Evolutionary conservation across 495 filamentous ascomycete species (phyloP), one percentile per base, ranked within the genome.

Genomic region (Cryomyces minteri): DNA sequence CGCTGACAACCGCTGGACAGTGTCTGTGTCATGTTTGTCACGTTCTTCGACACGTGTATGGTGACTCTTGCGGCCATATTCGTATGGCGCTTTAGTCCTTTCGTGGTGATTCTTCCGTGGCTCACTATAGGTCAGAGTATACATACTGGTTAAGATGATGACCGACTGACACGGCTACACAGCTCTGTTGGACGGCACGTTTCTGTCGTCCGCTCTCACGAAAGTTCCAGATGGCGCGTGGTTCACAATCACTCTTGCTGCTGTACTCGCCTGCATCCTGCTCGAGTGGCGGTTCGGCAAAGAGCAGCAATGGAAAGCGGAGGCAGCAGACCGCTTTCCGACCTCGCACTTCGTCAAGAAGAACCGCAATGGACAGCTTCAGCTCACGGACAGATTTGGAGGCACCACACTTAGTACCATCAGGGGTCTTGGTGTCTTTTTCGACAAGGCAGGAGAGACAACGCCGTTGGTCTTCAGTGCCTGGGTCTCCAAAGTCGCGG

Each of bases 281-380:
- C 54, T 82, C 36, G 64, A 82, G 7, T 84, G 80, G 79, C 70
- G 80, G 14, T 82, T 70, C 44, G 80, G 80, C 9, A 83, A 84
- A 55, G 74, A 81, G 46, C 70, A 71, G 42, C 80, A 84, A 54
- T 84, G 80, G 80, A 60, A 53, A 6, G 70, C 78, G 8, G 80
- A 84, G 56, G 66, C 63, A 0, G 63, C 67, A 43, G 79, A 84
- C 50, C 66, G 70, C 0, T 64, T 79, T 44, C 62, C 67, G 28
- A 36, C 48, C 4, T 46, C 48, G 9, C 41, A 56, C 10, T 48
- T 58, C 18, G 43, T 58, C 32, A 46, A 18, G n/a, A 12, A 12
- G 4, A 45, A 43, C 41, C n/a, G 43, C 2, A 46, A 49, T 11
- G 54, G 54, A 31, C 40, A 48, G 34, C 43, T 43, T 7, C 45